Evolutionary conservation across 2,329 filamentous ascomycete genomes (phyloP), one percentile per base, ranked within the genome.

Genomic region (Verticillium nubilum): DNA sequence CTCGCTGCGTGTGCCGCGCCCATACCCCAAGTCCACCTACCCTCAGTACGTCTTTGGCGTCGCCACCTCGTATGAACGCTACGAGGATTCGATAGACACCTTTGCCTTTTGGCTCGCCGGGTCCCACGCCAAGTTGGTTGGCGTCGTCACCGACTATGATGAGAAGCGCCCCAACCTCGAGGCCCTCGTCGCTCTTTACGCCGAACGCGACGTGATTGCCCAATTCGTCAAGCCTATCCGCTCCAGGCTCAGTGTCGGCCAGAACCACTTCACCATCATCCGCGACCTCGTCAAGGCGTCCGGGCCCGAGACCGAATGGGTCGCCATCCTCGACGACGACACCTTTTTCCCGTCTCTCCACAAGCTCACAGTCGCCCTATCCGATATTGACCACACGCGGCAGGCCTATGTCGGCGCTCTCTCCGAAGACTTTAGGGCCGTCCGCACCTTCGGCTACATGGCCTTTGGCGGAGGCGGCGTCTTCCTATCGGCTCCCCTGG

Each of bases 381-480:
- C 66, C 33, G 67, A 71, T 37, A 76, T 82, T 62, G 78, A 87
- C 65, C 74, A 81, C 65, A 76, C 73, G 2, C 67, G 74, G 23
- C 75, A 80, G 3, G 67, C 74, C 35, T 87, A 86, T 68, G 73
- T 86, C 12, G 85, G 85, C 2, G 80, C 79, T 2, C 69, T 87
- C 5, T 84, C 84, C 1, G 85, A 87, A 67, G 82, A 83, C 65
- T 78, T 80, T 37, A 68, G 74, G 26, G 77, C 82, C 19, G 76
- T 86, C 27, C 73, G 73, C 4, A 71, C 71, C 12, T 86, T 82
- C 66, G 85, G 85, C 1, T 75, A 80, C 64, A 85, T 86, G 78
- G 85, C 81, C 15, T 87, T 80, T 61, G 85, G 85, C 59, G 85
- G 85, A 61, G 85, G 81, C 3, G 85, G 85, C 59, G 74, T 83